phyloP scores from a whole-genome alignment of 805 yeast genomes.

The Clavispora santaluciae region DNA sequence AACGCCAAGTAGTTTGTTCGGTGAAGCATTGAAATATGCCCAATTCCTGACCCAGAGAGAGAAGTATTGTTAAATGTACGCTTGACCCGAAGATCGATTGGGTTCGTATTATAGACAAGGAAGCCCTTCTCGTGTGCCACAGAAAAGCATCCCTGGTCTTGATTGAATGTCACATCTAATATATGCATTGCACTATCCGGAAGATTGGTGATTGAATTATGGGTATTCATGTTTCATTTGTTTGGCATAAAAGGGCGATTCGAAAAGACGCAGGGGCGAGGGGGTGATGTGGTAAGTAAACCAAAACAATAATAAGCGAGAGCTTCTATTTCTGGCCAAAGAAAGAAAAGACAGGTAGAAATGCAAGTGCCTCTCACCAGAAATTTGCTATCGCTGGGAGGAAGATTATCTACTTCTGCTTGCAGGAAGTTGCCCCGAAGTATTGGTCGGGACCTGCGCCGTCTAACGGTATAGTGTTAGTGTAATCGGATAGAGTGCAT shows the following conservation, averaged over 20 bases:
- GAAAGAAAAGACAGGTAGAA: too few species aligned
- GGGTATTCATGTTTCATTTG: slow-evolving; percentile 14
- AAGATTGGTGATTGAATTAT: slow-evolving; percentile 10
- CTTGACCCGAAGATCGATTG: slow-evolving; percentile 70
- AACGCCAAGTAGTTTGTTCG: slow-evolving; percentile 87
- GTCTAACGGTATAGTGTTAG: not conserved
- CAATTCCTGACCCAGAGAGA: slow-evolving; percentile 54
- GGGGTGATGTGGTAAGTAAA: not conserved
- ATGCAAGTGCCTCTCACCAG: too few species aligned
- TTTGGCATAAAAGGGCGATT: not conserved
- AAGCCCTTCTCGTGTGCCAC: slow-evolving; percentile 79
- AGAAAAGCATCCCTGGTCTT: slow-evolving; percentile 87
- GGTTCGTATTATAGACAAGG: slow-evolving; percentile 80
- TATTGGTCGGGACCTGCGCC: not conserved
- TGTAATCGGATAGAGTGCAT: not conserved
- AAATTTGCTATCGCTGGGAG: too few species aligned
- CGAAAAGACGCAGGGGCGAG: not conserved
- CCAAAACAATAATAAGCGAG: not conserved
- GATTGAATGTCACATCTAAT: slow-evolving; percentile 70
- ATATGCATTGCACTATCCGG: slow-evolving; percentile 29
- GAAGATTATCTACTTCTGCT: not conserved
- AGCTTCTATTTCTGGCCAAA: too few species aligned
- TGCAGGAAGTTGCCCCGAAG: not conserved
- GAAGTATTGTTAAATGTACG: slow-evolving; percentile 38
- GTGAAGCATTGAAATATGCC: slow-evolving; percentile 74